phyloP scores from a whole-genome alignment of 495 filamentous ascomycete genomes.

The Aspergillus indologenus region DNA sequence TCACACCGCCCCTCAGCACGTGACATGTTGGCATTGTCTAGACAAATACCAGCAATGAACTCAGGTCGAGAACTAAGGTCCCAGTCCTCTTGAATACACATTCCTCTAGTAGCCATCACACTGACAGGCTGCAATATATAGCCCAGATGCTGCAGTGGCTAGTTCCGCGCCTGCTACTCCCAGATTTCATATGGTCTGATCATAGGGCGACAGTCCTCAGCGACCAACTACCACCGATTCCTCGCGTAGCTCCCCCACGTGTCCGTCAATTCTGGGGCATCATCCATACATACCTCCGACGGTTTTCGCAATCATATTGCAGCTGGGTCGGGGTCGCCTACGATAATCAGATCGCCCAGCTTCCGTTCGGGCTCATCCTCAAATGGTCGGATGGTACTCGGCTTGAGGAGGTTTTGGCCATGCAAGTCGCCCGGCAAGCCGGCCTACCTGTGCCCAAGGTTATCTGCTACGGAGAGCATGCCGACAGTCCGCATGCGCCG shows the following conservation, averaged over 20 bases:
- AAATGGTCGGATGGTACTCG: conserved; percentile 44
- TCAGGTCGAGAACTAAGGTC: too few relatives aligned
- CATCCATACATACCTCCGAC: conserved; percentile 21
- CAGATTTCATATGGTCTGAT: not conserved
- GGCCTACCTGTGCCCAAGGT: conserved; percentile 41
- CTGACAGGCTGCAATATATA: not conserved
- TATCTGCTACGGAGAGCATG: conserved; percentile 40
- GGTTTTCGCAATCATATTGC: conserved; percentile 31
- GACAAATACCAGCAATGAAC: too few relatives aligned
- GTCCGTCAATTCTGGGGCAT: conserved; percentile 19
- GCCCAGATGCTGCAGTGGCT: not conserved
- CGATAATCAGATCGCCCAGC: conserved; percentile 24
- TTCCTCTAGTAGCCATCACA: too few relatives aligned
- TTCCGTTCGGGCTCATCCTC: conserved; percentile 34
- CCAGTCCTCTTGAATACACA: too few relatives aligned
- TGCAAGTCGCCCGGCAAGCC: conserved; percentile 35
- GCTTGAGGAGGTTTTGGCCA: conserved; percentile 39
- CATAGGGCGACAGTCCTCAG: not conserved
- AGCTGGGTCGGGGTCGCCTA: conserved; percentile 19
- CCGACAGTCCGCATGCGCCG: conserved; percentile 26
- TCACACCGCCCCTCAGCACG: too few relatives aligned
- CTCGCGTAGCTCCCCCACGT: conserved; percentile 4
- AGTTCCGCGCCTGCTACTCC: not conserved
- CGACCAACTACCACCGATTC: not conserved
- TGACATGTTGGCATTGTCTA: too few relatives aligned